A percentile compares a stretch with the other conserved stretches of the same genome.
phyloP scores from a whole-genome alignment of 176 grass and related monocot species.

The Alopecurus myosuroides region DNA sequence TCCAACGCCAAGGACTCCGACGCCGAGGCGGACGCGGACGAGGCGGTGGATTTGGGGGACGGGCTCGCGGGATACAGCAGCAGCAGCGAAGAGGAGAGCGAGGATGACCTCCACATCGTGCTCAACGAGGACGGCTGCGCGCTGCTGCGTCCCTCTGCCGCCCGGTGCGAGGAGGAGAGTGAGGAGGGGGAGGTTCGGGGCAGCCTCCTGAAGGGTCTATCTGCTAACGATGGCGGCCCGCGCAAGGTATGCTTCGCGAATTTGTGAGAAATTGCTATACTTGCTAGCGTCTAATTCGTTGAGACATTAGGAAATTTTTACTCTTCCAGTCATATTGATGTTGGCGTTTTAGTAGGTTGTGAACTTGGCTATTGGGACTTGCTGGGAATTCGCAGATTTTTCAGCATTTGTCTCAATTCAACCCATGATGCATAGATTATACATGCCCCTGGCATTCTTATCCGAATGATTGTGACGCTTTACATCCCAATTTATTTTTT shows the following conservation, averaged over 20 bases:
- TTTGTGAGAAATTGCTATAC: background rate
- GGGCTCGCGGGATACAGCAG: conserved; percentile 35
- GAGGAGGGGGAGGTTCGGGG: conserved; percentile 40
- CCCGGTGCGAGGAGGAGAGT: conserved; percentile 2
- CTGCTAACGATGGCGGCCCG: background rate
- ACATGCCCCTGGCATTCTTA: background rate
- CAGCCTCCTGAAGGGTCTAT: background rate
- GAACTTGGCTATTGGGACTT: background rate
- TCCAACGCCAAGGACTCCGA: conserved; percentile 47
- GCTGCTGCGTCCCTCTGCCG: conserved; percentile 14
- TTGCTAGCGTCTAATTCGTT: background rate
- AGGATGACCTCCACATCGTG: conserved; percentile 70
- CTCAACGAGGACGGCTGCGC: conserved; percentile 55
- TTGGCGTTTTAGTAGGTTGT: background rate
- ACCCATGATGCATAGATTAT: background rate
- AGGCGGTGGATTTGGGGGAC: conserved; percentile 45
- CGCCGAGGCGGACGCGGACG: conserved; percentile 17
- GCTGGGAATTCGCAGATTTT: background rate
- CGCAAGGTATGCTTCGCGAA: conserved; percentile 36
- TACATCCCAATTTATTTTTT: conserved; percentile 7
- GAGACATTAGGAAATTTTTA: background rate
- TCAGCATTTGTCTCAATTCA: background rate
- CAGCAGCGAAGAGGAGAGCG: conserved; percentile 59
- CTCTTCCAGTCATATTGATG: background rate
- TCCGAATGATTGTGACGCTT: background rate